Conservation (phyloP, 306 rosid genomes). For the Vigna reflexopilosa region DNA sequence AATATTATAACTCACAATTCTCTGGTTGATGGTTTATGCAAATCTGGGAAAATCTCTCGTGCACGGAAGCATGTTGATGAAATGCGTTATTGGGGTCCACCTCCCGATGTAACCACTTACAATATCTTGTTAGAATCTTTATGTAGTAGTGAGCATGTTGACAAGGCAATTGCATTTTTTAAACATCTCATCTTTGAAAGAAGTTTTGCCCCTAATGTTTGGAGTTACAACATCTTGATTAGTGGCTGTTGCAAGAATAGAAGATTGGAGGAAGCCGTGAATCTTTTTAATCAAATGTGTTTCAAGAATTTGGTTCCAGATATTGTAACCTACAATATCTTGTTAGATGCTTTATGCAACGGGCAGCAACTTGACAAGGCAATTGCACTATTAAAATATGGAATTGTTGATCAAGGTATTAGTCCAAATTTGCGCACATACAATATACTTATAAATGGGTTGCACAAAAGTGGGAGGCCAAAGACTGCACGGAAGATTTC, state of each 20-base stretch:
- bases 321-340: conserved; percentile 24
- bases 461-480: conserved; percentile 25
- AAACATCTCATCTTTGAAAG: conserved; percentile 24
- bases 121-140: conserved; percentile 23
- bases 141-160: conserved; percentile 16
- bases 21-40: conserved; percentile 27
- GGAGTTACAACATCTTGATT: conserved; percentile 38
- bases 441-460: conserved; percentile 29
- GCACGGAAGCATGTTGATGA: conserved; percentile 8
- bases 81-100: conserved; percentile 7
- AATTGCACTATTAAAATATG: not conserved
- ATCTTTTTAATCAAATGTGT: conserved; percentile 15
- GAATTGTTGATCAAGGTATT: not conserved
- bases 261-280: conserved; percentile 25
- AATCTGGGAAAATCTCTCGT: not conserved
- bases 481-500: conserved; percentile 23
- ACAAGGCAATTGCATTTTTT: conserved; percentile 23
- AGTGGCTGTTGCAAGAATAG: conserved; percentile 27
- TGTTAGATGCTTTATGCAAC: conserved; percentile 19
- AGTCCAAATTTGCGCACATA: conserved; percentile 5
- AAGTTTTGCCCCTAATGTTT: conserved; percentile 8
- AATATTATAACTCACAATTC: conserved; percentile 23
- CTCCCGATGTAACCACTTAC: conserved; percentile 27
- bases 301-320: conserved; percentile 17
- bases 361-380: conserved; percentile 26